Conservation (phyloP, 306 rosid genomes). For the Vicia sativa region DNA sequence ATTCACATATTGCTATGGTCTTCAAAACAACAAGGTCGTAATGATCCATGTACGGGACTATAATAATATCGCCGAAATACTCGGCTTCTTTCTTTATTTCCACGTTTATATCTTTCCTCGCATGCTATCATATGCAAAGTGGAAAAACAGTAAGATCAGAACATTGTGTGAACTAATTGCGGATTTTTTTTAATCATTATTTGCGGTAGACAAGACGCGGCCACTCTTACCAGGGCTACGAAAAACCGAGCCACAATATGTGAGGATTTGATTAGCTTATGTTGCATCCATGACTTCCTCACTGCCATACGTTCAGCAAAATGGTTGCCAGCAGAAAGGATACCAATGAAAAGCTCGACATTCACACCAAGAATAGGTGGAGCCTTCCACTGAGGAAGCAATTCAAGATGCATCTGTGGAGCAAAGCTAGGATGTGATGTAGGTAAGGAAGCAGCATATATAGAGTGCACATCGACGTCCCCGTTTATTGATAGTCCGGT, state of each 20-base stretch:
- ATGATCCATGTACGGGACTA: slow-evolving; percentile 94
- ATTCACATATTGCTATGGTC: slow-evolving; percentile 93
- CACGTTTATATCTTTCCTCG: slow-evolving; percentile 76
- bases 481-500: slow-evolving; percentile 87
- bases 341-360: slow-evolving; percentile 83
- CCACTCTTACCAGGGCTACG: slow-evolving; percentile 81
- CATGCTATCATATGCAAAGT: slow-evolving; percentile 63
- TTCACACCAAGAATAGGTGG: slow-evolving; percentile 51
- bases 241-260: slow-evolving; percentile 80
- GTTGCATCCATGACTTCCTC: slow-evolving; percentile 99
- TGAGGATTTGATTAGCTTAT: slow-evolving; percentile 72
- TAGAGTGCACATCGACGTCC: slow-evolving; percentile 79
- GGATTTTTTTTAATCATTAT: slow-evolving; percentile 21
- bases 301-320: slow-evolving; percentile 96
- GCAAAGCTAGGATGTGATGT: slow-evolving; percentile 92
- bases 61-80: slow-evolving; percentile 86
- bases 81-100: slow-evolving; percentile 89
- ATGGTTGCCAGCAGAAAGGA: slow-evolving; percentile 96
- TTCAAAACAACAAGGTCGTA: slow-evolving; percentile 95
- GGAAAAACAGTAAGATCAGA: slow-evolving; percentile 34
- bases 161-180: not conserved
- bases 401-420: slow-evolving; percentile 81
- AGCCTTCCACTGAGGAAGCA: slow-evolving; percentile 78
- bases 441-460: slow-evolving; percentile 83
- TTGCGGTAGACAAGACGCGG: slow-evolving; percentile 5